phyloP scores from a whole-genome alignment of 2,329 filamentous ascomycete genomes.

The Trichophyton schoenleinii region DNA sequence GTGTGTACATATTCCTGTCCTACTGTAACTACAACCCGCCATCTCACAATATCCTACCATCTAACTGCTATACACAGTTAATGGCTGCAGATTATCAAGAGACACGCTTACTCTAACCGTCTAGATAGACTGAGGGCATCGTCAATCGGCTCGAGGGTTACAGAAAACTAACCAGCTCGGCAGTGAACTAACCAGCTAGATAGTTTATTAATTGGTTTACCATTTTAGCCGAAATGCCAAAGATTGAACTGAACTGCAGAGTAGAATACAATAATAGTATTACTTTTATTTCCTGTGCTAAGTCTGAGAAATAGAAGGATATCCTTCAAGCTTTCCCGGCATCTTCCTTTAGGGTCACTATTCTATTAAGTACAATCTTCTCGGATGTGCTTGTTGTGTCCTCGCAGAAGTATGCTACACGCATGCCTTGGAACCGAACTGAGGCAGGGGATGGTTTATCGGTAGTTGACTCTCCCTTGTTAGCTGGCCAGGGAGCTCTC shows the following conservation, averaged over 20 bases:
- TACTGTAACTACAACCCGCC: too few species aligned
- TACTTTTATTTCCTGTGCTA: background rate
- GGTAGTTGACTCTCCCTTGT: conserved; percentile 17
- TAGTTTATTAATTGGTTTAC: too few species aligned
- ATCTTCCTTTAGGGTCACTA: conserved; percentile 85
- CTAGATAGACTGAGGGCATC: too few species aligned
- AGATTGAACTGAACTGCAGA: background rate
- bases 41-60: too few species aligned
- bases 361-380: conserved; percentile 78
- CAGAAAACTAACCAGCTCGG: too few species aligned
- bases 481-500: conserved; percentile 63
- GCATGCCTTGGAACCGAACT: conserved; percentile 81
- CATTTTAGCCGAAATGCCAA: too few species aligned
- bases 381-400: conserved; percentile 68
- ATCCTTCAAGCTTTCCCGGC: conserved; percentile 20
- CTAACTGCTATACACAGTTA: too few species aligned
- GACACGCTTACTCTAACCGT: too few species aligned
- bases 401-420: conserved; percentile 71
- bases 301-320: background rate
- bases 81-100: too few species aligned
- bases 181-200: too few species aligned
- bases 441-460: conserved; percentile 47
- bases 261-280: background rate
- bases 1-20: too few species aligned
- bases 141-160: too few species aligned